These are phyloP conservation scores for Saturnispora sanitii DNA, from an alignment of 805 yeast genomes.

Conservation along the genomic window DNA sequence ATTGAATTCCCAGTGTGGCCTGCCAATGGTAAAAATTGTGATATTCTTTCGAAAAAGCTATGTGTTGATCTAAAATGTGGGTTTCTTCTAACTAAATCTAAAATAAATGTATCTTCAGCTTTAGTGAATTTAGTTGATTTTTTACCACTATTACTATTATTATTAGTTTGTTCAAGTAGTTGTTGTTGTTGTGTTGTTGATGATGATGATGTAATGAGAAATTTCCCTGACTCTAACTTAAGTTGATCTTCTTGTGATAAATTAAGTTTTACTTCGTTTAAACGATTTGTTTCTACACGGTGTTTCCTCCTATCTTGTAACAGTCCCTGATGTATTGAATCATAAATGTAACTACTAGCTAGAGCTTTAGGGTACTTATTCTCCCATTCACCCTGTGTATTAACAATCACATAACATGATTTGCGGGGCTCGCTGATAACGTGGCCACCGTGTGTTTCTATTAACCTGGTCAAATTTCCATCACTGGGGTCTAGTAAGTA, in stretches of 20 bases:
- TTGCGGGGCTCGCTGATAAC: constrained; percentile 3
- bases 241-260: background rate
- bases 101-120: constrained; percentile 55
- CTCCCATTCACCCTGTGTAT: background rate
- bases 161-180: too few species aligned
- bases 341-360: constrained; percentile 18
- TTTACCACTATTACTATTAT: constrained; percentile 17
- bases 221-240: background rate
- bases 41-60: constrained; percentile 52
- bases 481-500: background rate
- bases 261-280: constrained; percentile 2
- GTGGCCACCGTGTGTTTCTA: constrained; percentile 1
- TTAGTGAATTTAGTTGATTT: constrained; percentile 41
- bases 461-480: background rate
- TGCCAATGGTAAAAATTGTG: constrained; percentile 36
- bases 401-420: background rate
- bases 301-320: constrained; percentile 15
- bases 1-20: constrained; percentile 73
- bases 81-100: constrained; percentile 57
- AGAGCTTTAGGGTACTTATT: constrained; percentile 11
- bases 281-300: too few species aligned
- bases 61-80: constrained; percentile 64
- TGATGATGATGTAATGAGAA: too few species aligned
- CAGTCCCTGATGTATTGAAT: constrained; percentile 15
- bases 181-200: constrained; percentile 16